phyloP scores from a whole-genome alignment of 2,329 filamentous ascomycete species.

The Rasamsonia emersonii region DNA sequence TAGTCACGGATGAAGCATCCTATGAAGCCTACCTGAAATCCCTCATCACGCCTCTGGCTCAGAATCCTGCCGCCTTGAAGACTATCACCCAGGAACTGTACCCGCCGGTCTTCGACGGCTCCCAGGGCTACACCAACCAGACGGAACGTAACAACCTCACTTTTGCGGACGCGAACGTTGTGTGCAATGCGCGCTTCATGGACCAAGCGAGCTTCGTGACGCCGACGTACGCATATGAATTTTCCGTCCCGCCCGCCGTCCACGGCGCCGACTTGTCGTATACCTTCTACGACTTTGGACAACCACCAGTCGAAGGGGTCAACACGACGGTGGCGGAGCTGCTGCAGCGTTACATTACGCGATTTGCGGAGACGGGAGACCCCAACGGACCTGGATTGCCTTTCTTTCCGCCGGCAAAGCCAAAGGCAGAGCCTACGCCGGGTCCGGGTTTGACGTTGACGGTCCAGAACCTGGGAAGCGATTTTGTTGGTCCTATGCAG shows the following conservation, averaged over 20 bases:
- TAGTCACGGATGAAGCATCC: conserved; percentile 1
- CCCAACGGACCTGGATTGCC: too few relatives aligned
- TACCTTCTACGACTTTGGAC: conserved; percentile 41
- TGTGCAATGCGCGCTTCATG: conserved; percentile 48
- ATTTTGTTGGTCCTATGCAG: too few relatives aligned
- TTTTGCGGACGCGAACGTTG: conserved; percentile 37
- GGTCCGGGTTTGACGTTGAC: too few relatives aligned
- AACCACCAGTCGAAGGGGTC: conserved; percentile 10
- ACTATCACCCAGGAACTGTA: conserved; percentile 44
- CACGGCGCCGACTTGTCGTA: conserved; percentile 46
- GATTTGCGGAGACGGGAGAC: conserved; percentile 26
- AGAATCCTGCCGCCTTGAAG: conserved; percentile 21
- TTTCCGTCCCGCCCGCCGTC: conserved; percentile 44
- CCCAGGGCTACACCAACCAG: conserved; percentile 38
- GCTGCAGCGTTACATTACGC: conserved; percentile 31
- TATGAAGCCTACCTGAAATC: conserved; percentile 11
- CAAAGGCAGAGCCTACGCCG: too few relatives aligned
- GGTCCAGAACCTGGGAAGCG: too few relatives aligned
- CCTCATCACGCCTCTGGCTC: conserved; percentile 10
- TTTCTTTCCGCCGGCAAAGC: too few relatives aligned
- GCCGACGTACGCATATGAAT: conserved; percentile 45
- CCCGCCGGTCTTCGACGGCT: conserved; percentile 42
- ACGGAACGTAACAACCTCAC: conserved; percentile 35
- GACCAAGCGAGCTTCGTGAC: conserved; percentile 42
- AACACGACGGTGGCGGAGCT: conserved; percentile 24